Evolutionary conservation across 1,284 basidiomycete species (phyloP), one percentile per base, ranked within the genome.

Genomic region (Phylloboletellus chloephorus): DNA sequence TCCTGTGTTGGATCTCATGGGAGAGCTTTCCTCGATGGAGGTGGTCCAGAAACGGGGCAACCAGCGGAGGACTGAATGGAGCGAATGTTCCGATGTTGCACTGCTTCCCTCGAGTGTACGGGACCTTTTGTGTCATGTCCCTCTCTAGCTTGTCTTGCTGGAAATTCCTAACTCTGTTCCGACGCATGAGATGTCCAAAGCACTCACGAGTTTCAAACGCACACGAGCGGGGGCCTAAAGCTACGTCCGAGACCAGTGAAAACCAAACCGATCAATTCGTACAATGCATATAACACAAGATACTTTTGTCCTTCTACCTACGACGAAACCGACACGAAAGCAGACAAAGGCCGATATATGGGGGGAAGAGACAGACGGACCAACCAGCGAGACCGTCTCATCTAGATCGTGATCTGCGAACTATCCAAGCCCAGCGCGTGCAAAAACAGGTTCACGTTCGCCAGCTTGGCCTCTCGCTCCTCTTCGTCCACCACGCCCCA

Each of bases 371-470:
- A 48, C 28, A 39, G 40, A 39, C 26, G 26, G 39, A 55, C 51
- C 30, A 11, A 10, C 34, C 30, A 33, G 17, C 25, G 15, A 17
- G 15, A 1, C 11, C 2, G 15, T 39, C 13, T 32, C 31, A 17
- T 37, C 71, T 67, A 83, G 65, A 84, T 60, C 61, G 75, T 70
- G 55, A 88, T 86, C 65, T 87, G 84, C 52, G 82, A 83, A 59
- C 83, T 87, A 65, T 92, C 88, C 64, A 92, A 67, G 24, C 87
- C 86, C 37, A 93, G 69, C 28, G 89, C 87, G 58, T 90, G 80
- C 58, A 93, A 68, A 63, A 93, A 88, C 44, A 90, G 68, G 66
- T 93, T 89, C 50, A 92, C 86, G 64, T 93, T 92, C 33, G 76
- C 74, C 44, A 86, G 66, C 63, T 84, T 85, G 48, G 76, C 73